Evolutionary conservation across 305 asterid genomes (phyloP).

Genomic region (Solanum aculeatissimum): DNA sequence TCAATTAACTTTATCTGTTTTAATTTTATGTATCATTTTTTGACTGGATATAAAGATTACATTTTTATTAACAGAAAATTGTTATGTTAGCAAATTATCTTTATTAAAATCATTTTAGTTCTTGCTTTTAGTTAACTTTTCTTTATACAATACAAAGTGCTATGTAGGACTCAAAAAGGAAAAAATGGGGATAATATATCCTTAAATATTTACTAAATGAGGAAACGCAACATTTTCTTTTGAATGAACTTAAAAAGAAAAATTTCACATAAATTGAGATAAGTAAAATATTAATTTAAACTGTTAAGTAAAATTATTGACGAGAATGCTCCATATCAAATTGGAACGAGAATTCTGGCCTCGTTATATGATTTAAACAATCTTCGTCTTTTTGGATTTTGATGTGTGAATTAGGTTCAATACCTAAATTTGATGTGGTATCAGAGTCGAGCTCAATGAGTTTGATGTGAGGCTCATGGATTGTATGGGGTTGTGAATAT

Average conservation of each 20-base stretch:
- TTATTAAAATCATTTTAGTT: not conserved
- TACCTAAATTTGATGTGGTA: not conserved
- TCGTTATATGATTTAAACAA: too few species aligned
- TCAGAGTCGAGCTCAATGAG: not conserved
- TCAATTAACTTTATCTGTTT: not conserved
- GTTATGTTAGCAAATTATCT: not conserved
- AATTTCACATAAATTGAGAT: not conserved
- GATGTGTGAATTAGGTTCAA: not conserved
- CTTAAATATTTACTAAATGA: not conserved
- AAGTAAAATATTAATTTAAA: not conserved
- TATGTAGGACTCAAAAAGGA: not conserved
- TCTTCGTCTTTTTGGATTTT: not conserved
- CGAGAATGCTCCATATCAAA: not conserved
- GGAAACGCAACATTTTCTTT: not conserved
- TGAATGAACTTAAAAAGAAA: not conserved
- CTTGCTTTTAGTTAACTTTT: not conserved
- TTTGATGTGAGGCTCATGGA: not conserved
- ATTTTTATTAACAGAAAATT: too few species aligned
- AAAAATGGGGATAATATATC: not conserved
- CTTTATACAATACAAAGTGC: not conserved
- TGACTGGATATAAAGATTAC: too few species aligned
- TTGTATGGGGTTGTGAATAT: too few species aligned
- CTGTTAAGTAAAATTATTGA: not conserved
- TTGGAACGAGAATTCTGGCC: not conserved
- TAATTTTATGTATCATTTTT: not conserved